phyloP scores from a whole-genome alignment of 2,329 filamentous ascomycete species.

The Epichloe aotearoae region DNA sequence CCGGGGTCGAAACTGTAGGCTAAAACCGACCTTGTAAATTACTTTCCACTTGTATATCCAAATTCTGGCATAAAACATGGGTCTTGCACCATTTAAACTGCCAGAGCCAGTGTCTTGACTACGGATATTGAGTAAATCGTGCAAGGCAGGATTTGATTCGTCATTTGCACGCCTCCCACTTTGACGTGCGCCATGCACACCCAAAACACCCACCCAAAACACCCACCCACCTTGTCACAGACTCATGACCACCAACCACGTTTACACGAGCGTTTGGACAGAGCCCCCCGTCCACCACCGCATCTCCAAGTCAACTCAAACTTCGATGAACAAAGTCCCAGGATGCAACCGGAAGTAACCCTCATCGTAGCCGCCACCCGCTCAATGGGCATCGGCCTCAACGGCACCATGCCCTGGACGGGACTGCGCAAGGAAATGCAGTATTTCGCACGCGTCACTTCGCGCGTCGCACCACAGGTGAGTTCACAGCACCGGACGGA shows the following conservation, averaged over 20 bases:
- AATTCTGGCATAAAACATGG: too few species aligned
- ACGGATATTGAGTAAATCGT: too few species aligned
- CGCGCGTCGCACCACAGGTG: slow-evolving; percentile 39
- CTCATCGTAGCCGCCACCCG: slow-evolving; percentile 90
- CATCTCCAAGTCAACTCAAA: background rate
- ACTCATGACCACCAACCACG: too few species aligned
- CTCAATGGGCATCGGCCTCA: slow-evolving; percentile 74
- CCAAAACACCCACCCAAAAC: too few species aligned
- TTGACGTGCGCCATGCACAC: too few species aligned
- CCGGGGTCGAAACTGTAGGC: slow-evolving; percentile 23
- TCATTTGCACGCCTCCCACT: too few species aligned
- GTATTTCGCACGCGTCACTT: slow-evolving; percentile 87
- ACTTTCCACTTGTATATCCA: too few species aligned
- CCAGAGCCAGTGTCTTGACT: too few species aligned
- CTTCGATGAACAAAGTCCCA: background rate
- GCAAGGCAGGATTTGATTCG: too few species aligned
- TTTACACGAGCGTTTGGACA: too few species aligned
- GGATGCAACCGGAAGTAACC: slow-evolving; percentile 51
- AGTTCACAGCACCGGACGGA: background rate
- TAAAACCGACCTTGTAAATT: background rate
- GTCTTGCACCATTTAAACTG: too few species aligned
- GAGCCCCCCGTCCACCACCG: background rate
- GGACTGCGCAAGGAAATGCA: slow-evolving; percentile 83
- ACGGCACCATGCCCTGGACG: slow-evolving; percentile 75
- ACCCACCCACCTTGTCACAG: too few species aligned